A percentile compares a stretch with the other conserved stretches of the same genome.
These are phyloP conservation scores for Camelina sativa DNA, from an alignment of 345 rosid species.

Conservation along the genomic window DNA sequence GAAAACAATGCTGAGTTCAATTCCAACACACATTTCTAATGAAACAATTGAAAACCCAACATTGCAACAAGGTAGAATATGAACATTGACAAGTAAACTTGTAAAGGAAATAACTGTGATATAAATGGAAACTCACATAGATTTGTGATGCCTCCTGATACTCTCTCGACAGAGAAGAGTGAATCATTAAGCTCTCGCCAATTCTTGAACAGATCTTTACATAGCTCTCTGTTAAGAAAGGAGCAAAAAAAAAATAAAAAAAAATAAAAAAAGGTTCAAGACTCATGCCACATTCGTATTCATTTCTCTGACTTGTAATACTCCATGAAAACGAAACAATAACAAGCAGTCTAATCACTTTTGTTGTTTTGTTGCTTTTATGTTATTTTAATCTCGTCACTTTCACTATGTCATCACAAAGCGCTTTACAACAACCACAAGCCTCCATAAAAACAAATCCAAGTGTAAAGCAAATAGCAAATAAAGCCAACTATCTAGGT, in stretches of 20 bases:
- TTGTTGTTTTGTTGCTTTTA: background rate
- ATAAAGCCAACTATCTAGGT: background rate
- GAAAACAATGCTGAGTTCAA: background rate
- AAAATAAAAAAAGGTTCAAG: background rate
- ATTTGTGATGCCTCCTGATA: constrained; percentile 96
- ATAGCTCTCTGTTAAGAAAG: constrained; percentile 53
- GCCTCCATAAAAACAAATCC: background rate
- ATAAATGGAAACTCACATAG: constrained; percentile 56
- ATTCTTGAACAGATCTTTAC: constrained; percentile 82
- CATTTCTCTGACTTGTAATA: background rate
- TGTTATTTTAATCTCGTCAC: constrained; percentile 15
- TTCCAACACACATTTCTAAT: constrained; percentile 8
- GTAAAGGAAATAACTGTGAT: background rate
- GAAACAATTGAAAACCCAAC: background rate
- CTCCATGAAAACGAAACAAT: constrained; percentile 19
- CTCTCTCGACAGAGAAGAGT: constrained; percentile 67
- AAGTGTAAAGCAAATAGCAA: background rate
- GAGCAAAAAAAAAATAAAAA: background rate
- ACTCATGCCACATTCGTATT: too few relatives aligned
- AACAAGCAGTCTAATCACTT: background rate
- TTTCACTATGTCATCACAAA: constrained; percentile 23
- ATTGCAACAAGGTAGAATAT: background rate
- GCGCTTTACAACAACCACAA: constrained; percentile 18
- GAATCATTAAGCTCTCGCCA: constrained; percentile 77
- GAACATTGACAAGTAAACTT: background rate